These are phyloP conservation scores for Tetracentron sinense DNA, from an alignment of 164 flowering plant species.

Conservation along the genomic window DNA sequence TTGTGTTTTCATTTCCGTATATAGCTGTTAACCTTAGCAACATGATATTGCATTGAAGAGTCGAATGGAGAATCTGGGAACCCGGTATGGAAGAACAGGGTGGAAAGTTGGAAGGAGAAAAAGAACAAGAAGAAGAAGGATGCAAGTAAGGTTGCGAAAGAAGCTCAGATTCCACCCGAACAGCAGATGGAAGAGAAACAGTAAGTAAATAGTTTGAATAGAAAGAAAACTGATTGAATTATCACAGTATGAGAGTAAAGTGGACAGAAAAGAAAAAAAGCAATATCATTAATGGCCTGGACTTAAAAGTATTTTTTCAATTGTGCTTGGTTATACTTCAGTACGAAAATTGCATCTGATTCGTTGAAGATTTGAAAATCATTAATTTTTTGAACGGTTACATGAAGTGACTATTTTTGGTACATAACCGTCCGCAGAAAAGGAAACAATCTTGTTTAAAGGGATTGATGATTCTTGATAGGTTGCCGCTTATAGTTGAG, in stretches of 20 bases:
- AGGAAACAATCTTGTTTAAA: background rate
- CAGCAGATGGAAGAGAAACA: slow-evolving; percentile 79
- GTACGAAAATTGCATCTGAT: background rate
- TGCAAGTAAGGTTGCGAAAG: slow-evolving; percentile 36
- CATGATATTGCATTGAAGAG: slow-evolving; percentile 40
- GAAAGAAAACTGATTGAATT: background rate
- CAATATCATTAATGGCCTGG: background rate
- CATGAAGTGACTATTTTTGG: background rate
- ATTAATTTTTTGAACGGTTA: background rate
- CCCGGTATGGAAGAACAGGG: slow-evolving; percentile 94
- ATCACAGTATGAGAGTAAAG: background rate
- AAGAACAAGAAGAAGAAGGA: slow-evolving; percentile 63
- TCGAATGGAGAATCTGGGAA: slow-evolving; percentile 70
- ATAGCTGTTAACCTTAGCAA: background rate
- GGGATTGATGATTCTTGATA: background rate
- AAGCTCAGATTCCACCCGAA: slow-evolving; percentile 57
- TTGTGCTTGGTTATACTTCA: background rate
- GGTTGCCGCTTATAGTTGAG: background rate
- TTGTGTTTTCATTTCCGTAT: background rate
- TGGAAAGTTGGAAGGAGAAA: slow-evolving; percentile 94
- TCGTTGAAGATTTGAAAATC: background rate
- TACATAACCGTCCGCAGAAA: background rate
- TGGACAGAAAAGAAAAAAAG: background rate
- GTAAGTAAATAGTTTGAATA: slow-evolving; percentile 31
- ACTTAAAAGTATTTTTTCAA: background rate